Evolutionary conservation across 164 flowering plant genomes (phyloP).

Genomic region (Houttuynia cordata): DNA sequence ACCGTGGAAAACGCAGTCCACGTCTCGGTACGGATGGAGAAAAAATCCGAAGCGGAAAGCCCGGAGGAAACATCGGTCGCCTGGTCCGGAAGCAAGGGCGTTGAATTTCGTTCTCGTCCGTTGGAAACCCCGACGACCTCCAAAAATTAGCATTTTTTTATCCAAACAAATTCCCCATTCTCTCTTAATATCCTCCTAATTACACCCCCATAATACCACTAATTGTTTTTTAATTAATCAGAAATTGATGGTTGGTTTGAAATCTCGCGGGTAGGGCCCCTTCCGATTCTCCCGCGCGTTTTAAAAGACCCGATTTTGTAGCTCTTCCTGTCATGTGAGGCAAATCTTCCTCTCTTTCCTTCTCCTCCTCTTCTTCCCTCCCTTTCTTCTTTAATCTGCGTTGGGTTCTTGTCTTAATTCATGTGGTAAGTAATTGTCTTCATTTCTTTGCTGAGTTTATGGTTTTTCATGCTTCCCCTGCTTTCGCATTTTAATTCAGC

Average conservation of each 20-base stretch:
- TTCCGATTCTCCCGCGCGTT: conserved; percentile 1
- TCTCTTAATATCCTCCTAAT: neutral
- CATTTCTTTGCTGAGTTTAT: no score
- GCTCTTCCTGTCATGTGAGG: neutral
- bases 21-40: no score
- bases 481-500: no score
- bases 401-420: neutral
- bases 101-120: conserved; percentile 1
- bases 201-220: no score
- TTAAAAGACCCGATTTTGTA: conserved; percentile 3
- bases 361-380: no score
- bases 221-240: no score
- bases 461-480: no score
- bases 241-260: conserved; percentile 4
- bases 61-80: no score
- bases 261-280: neutral
- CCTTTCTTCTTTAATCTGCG: neutral
- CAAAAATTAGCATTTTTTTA: neutral
- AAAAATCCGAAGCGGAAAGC: no score
- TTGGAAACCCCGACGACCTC: neutral
- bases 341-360: neutral
- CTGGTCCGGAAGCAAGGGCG: no score
- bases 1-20: no score
- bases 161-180: neutral
- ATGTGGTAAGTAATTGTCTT: neutral